These are phyloP conservation scores for Talaromyces atroroseus DNA, from an alignment of 2,329 filamentous ascomycete species.

Conservation along the genomic window DNA sequence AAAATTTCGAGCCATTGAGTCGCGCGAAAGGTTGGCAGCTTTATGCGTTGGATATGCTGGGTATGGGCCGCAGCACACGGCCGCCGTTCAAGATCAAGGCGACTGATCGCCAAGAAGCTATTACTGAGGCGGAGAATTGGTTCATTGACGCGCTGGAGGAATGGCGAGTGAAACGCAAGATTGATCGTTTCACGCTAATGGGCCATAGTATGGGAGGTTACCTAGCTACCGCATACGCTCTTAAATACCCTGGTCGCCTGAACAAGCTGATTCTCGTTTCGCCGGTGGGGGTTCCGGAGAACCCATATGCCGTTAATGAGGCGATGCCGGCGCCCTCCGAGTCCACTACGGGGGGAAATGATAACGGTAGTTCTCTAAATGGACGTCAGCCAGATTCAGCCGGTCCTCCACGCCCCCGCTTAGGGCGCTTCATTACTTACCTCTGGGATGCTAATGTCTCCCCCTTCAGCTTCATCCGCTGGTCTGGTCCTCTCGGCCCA, in stretches of 20 bases:
- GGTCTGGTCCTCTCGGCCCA: conserved; percentile 83
- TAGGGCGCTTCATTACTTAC: conserved; percentile 84
- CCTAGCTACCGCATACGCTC: conserved; percentile 86
- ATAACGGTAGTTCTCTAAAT: conserved; percentile 40
- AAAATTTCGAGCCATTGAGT: conserved; percentile 87
- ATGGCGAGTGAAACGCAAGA: conserved; percentile 81
- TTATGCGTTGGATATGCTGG: conserved; percentile 89
- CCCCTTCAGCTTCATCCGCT: conserved; percentile 84
- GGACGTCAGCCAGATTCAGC: conserved; percentile 42
- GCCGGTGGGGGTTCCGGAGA: conserved; percentile 89
- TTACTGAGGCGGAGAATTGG: conserved; percentile 86
- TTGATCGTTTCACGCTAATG: conserved; percentile 88
- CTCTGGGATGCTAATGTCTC: conserved; percentile 97
- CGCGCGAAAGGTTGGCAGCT: conserved; percentile 76
- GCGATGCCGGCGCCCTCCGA: conserved; percentile 57
- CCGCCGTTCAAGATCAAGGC: conserved; percentile 79
- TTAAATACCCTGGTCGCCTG: conserved; percentile 90
- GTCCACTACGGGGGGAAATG: conserved; percentile 48
- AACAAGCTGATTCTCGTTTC: conserved; percentile 96
- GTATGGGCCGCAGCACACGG: conserved; percentile 84
- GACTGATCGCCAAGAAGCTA: conserved; percentile 73
- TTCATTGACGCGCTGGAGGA: conserved; percentile 95
- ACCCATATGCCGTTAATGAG: conserved; percentile 80
- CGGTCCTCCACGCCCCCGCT: conserved; percentile 52
- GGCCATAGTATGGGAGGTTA: conserved; percentile 94